A percentile compares a stretch with the other conserved stretches of the same genome.
Conservation (phyloP, 139 green algal species). For the Desmodesmus armatus region DNA sequence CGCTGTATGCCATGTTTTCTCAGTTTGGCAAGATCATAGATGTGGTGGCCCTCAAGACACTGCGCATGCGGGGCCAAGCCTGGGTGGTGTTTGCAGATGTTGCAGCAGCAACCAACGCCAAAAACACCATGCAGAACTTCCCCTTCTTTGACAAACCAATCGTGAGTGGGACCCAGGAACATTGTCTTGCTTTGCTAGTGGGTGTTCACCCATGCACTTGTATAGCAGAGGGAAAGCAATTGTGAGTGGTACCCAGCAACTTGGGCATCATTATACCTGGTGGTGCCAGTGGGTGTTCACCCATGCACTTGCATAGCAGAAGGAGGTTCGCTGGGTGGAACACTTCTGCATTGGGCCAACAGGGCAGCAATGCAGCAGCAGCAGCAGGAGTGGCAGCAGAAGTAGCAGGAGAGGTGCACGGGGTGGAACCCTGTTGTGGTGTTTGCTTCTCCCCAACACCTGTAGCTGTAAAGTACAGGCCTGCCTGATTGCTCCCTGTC, state of each 20-base stretch:
- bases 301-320: background rate
- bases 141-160: slow-evolving; percentile 98
- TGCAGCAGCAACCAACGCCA: slow-evolving; percentile 82
- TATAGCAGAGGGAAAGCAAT: slow-evolving; percentile 86
- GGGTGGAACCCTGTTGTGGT: no score
- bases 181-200: background rate
- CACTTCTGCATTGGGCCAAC: no score
- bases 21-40: slow-evolving; percentile 98
- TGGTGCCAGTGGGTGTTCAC: background rate
- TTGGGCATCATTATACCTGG: no score
- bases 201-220: background rate
- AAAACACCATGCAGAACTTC: slow-evolving; percentile 95
- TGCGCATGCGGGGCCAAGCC: slow-evolving; percentile 91
- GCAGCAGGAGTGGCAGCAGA: no score
- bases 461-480: no score
- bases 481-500: background rate
- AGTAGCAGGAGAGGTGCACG: no score
- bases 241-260: slow-evolving; percentile 62
- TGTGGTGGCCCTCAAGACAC: slow-evolving; percentile 89
- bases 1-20: slow-evolving; percentile 93
- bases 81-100: slow-evolving; percentile 97
- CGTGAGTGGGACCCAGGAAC: slow-evolving; percentile 62
- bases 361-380: no score
- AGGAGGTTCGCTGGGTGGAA: no score
- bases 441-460: no score